Base-by-base conservation (phyloP, 106 monocot species). In the Dendrobium officinale region DNA sequence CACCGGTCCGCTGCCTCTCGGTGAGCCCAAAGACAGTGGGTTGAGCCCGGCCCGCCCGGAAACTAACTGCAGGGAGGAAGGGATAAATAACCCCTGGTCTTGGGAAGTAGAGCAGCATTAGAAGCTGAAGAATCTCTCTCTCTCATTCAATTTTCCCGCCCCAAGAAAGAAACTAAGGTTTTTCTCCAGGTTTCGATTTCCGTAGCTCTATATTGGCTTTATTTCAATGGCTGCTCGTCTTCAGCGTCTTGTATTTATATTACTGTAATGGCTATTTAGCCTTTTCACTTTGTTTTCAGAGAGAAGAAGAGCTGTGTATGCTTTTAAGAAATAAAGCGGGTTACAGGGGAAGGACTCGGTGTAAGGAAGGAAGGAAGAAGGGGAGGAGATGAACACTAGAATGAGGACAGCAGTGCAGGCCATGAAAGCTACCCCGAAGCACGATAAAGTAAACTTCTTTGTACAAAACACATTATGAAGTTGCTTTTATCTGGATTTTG, bases 391-490 rank as follows among this genome's bases (percentile, higher is more conserved):
- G 79, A 79, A 79, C 79, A 79, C 8, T 58, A 79, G 78, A 67
- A 45, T 67, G 26, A 40, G 85, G 77, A 86, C 88, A 11, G 77
- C 84, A 31, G 20, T 83, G 70, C 85, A 79, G 72, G 55, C 54
- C 83, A 87, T 88, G 86, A 91, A 79, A 82, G 80, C 83, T 59
- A 42, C 84, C 4, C 55, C 85, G 24, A 87, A 79, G 84, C 83
- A 80, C 81, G 83, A 83, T 64, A 87, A 90, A 90, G 90, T 90
- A 90, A 78, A 87, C 5, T 40, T 54, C 75, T 80, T 78, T 74
- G 43, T 15, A 19, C 19, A 44, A 74, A 29, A 44, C 43, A n/a
- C 41, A 44, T 51, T 15, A 51, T 33, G 11, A 40, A 37, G 58
- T 80, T 83, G 43, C 43, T 75, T 75, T 75, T 54, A 27, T 51